Evolutionary conservation across 306 rosid species (phyloP), one percentile per base, ranked within the genome.

Genomic region (Corylus avellana): DNA sequence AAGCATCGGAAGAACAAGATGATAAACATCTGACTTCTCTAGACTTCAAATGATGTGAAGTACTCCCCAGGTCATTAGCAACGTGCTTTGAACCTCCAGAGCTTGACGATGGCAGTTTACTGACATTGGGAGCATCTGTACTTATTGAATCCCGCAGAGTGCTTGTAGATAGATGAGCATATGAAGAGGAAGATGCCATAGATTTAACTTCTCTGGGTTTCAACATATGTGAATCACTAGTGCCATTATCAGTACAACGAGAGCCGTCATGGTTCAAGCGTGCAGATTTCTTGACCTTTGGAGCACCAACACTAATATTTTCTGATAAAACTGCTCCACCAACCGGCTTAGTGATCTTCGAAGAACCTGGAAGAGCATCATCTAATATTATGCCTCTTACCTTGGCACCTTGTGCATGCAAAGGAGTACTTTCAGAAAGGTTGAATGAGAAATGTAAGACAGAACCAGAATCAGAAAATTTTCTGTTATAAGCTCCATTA

Each of bases 191-290:
- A 56, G 78, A 77, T 76, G 86, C 46, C 85, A 59, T 32, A 35
- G 77, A 83, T 70, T 81, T 88, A 71, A 76, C 88, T 77, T 85
- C 83, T 77, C 88, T 82, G 50, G 86, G 72, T 32, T 74, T 77
- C 66, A 91, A 76, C 37, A 71, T 69, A 54, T 17, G 74, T 72
- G 85, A 81, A 37, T 59, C 78, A 55, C 75, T 70, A 70, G 73
- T 37, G 51, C n/a, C 75, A 82, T 25, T 57, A 63, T 73, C 81
- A 5, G 20, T 66, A 64, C 67, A 32, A 56, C 77, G 75, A 71
- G 83, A 84, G 37, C 79, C 77, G 71, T 85, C 84, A 58, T 63
- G 9, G 62, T 80, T 81, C 75, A 68, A 63, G 72, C 85, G 81
- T 18, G 72, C 16, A 54, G 78, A 70, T 67, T 67, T 85, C 74